A percentile compares a stretch with the other conserved stretches of the same genome.
Evolutionary conservation across 148 eudicot genomes (phyloP).

Genomic region (Arctostaphylos glauca): DNA sequence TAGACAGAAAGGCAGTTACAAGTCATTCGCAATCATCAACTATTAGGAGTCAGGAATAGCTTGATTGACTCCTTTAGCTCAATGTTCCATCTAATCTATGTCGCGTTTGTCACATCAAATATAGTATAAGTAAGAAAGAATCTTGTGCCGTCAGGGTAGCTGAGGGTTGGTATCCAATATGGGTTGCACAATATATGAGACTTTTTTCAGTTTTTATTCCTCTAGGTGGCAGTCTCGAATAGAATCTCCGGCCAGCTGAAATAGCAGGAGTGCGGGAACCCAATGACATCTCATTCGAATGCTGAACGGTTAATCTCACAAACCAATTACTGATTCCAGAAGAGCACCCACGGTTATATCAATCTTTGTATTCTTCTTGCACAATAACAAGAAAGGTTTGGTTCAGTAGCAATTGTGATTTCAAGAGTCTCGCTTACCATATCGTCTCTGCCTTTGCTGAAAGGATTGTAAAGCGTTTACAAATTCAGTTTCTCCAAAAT

Average conservation of each 20-base stretch:
- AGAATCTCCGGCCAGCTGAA: no score
- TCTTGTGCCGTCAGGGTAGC: no score
- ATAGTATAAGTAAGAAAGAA: no score
- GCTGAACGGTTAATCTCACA: neutral
- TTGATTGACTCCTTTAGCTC: neutral
- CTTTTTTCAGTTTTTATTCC: no score
- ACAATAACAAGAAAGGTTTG: neutral
- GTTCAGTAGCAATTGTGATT: neutral
- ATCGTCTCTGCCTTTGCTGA: slow-evolving; percentile 67
- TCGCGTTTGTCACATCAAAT: no score
- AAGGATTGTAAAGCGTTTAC: slow-evolving; percentile 53
- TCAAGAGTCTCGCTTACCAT: slow-evolving; percentile 42
- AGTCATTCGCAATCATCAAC: neutral
- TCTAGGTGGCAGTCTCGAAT: no score
- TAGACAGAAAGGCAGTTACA: neutral
- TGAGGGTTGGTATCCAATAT: no score
- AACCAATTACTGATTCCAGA: neutral
- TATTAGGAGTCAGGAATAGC: neutral
- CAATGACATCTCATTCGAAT: neutral
- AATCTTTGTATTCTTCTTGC: neutral
- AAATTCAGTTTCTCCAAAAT: slow-evolving; percentile 66
- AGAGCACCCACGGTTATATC: neutral
- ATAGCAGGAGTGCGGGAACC: no score
- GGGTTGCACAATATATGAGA: no score
- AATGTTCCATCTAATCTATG: no score